Evolutionary conservation across 331 rosid species (phyloP).

Genomic region (Pyracantha coccinea): DNA sequence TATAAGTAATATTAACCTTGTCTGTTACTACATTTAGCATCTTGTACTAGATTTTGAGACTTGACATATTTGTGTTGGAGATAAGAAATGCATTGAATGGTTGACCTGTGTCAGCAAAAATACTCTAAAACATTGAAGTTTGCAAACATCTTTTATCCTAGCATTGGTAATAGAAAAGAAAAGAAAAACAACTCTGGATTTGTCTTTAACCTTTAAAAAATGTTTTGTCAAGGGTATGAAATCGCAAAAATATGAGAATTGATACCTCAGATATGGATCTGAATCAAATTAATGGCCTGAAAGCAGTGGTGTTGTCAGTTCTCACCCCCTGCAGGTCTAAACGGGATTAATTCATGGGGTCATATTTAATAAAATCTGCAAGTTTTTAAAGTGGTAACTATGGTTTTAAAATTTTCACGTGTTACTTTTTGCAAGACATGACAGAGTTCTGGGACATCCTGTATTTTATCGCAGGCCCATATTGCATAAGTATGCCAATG

Average conservation of each 20-base stretch:
- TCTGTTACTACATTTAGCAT: background rate
- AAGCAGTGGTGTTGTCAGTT: background rate
- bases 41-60: background rate
- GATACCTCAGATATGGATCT: background rate
- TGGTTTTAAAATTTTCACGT: background rate
- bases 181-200: background rate
- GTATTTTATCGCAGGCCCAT: conserved; percentile 59
- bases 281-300: background rate
- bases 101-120: background rate
- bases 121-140: background rate
- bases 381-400: background rate
- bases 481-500: conserved; percentile 88
- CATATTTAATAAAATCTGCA: background rate
- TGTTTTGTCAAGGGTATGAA: background rate
- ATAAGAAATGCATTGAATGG: background rate
- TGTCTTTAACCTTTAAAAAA: background rate
- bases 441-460: conserved; percentile 5
- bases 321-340: no score
- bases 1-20: background rate
- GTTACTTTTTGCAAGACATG: background rate
- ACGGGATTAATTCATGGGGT: background rate
- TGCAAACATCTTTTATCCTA: background rate
- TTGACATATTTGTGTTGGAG: background rate
- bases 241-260: background rate
- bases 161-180: background rate